Conservation (phyloP, 305 asterid species). For the Solanum hybrid region DNA sequence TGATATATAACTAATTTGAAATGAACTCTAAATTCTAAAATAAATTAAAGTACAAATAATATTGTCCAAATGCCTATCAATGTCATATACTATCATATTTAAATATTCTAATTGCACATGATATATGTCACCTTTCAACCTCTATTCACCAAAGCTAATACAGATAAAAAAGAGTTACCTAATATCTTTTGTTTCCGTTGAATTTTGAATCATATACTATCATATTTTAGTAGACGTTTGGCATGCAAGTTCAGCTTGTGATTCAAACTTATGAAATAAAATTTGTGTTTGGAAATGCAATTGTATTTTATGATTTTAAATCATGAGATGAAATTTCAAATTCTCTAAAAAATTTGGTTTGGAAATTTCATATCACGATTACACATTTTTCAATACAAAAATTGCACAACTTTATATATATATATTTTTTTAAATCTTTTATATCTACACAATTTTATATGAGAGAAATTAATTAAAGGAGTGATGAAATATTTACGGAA, state of each 20-base stretch:
- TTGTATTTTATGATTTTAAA: too few species aligned
- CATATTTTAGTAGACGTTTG: not conserved
- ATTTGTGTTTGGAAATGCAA: not conserved
- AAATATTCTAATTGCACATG: too few species aligned
- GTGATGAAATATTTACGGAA: not conserved
- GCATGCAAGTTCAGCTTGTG: too few species aligned
- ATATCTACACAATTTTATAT: not conserved
- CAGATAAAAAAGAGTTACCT: too few species aligned
- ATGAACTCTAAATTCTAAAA: not conserved
- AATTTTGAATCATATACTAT: too few species aligned
- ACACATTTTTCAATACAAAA: too few species aligned
- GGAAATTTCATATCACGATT: not conserved
- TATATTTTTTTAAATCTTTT: too few species aligned
- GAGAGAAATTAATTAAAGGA: not conserved
- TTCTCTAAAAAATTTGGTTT: too few species aligned
- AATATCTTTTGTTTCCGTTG: too few species aligned
- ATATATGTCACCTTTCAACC: too few species aligned
- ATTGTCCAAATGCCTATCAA: not conserved
- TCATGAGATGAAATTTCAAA: not conserved
- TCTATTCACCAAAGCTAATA: too few species aligned
- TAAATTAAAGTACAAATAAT: not conserved
- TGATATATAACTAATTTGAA: not conserved
- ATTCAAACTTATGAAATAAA: too few species aligned
- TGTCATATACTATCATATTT: not conserved
- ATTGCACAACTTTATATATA: not conserved